These are phyloP conservation scores for Luzula sylvatica DNA, from an alignment of 176 grass and related monocot genomes.

Conservation along the genomic window DNA sequence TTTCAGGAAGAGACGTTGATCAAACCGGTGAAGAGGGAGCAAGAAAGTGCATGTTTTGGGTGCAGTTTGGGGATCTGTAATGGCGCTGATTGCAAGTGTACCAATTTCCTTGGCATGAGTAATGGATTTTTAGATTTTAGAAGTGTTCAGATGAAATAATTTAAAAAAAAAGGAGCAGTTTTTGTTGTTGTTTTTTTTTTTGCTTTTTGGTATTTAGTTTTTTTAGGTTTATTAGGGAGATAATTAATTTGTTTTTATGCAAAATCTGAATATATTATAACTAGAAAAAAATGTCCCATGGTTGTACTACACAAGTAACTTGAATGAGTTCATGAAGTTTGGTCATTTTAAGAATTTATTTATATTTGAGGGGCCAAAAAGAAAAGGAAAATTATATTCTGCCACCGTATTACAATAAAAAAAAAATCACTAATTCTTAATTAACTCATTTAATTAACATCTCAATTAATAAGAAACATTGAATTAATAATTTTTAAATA, in stretches of 20 bases:
- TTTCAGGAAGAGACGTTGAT: slow-evolving; percentile 31
- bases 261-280: too few relatives aligned
- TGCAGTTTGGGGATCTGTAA: slow-evolving; percentile 64
- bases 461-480: too few relatives aligned
- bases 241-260: too few relatives aligned
- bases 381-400: too few relatives aligned
- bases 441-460: too few relatives aligned
- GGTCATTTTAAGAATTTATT: neutral
- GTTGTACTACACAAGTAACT: neutral
- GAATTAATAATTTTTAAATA: too few relatives aligned
- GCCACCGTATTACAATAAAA: too few relatives aligned
- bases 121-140: slow-evolving; percentile 60
- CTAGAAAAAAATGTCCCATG: neutral
- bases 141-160: slow-evolving; percentile 77
- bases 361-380: too few relatives aligned
- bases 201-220: slow-evolving; percentile 23
- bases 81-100: slow-evolving; percentile 63
- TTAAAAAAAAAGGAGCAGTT: neutral
- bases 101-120: slow-evolving; percentile 47
- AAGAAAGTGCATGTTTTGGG: slow-evolving; percentile 54
- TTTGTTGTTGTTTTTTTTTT: neutral
- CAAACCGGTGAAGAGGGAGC: slow-evolving; percentile 47
- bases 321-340: neutral
- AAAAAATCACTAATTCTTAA: too few relatives aligned
- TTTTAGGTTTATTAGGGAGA: slow-evolving; percentile 45